phyloP scores from a whole-genome alignment of 768 basidiomycete species.

The Exsudoporus frostii region DNA sequence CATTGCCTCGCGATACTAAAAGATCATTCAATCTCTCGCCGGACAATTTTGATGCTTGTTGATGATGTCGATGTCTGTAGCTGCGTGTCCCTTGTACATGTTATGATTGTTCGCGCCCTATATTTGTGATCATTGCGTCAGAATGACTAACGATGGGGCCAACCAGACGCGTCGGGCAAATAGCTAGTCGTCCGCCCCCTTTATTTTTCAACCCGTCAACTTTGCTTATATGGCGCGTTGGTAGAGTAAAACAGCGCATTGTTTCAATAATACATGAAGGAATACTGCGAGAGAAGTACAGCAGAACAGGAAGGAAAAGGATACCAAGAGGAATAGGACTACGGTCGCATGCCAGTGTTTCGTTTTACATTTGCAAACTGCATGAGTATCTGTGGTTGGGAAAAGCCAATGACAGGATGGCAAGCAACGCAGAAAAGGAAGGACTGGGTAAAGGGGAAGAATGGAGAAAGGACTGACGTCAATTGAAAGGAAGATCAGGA shows the following conservation, averaged over 20 bases:
- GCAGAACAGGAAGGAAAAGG: background rate
- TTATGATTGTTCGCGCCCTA: background rate
- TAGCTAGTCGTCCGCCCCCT: too few species aligned
- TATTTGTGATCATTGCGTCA: background rate
- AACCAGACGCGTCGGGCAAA: background rate
- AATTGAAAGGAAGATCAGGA: background rate
- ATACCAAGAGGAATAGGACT: slow-evolving; percentile 1
- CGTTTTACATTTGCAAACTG: slow-evolving; percentile 21
- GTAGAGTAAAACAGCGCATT: background rate
- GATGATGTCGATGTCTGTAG: slow-evolving; percentile 10
- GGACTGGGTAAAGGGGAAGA: background rate
- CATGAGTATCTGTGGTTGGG: slow-evolving; percentile 9
- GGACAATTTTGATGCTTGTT: slow-evolving; percentile 2
- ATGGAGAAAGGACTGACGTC: background rate
- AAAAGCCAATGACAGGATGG: background rate
- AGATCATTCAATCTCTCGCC: slow-evolving; percentile 1
- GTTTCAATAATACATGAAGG: slow-evolving; percentile 12
- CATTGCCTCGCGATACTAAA: slow-evolving; percentile 1
- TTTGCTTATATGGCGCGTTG: too few species aligned
- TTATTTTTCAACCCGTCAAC: too few species aligned
- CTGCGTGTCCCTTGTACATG: background rate
- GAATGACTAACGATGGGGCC: background rate
- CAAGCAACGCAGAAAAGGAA: slow-evolving; percentile 1
- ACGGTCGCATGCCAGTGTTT: slow-evolving; percentile 4
- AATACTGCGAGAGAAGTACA: background rate